A percentile compares a stretch with the other conserved stretches of the same genome.
Evolutionary conservation across 2,329 filamentous ascomycete species (phyloP).

Genomic region (Fonsecaea erecta): DNA sequence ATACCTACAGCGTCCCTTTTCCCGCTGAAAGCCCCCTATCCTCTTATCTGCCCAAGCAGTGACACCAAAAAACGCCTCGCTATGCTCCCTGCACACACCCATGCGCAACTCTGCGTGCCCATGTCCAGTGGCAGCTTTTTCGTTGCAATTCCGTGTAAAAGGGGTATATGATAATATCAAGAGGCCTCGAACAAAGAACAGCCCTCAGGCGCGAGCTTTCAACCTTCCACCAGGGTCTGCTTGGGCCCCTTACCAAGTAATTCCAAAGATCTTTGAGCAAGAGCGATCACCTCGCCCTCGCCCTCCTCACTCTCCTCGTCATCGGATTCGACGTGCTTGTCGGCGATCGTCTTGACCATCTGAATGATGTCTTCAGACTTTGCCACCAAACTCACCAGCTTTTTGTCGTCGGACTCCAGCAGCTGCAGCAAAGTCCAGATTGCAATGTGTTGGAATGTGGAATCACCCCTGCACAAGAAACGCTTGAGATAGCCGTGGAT

Average conservation of each 20-base stretch:
- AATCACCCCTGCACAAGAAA: conserved; percentile 90
- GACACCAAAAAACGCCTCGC: conserved; percentile 28
- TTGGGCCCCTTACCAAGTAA: conserved; percentile 79
- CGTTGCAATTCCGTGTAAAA: conserved; percentile 25
- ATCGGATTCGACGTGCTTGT: conserved; percentile 84
- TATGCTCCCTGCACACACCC: conserved; percentile 26
- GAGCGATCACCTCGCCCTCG: conserved; percentile 87
- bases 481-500: conserved; percentile 94
- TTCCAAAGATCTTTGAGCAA: conserved; percentile 88
- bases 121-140: conserved; percentile 19
- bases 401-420: conserved; percentile 91
- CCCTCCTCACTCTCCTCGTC: conserved; percentile 87
- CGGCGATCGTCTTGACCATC: conserved; percentile 89
- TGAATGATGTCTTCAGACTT: conserved; percentile 89
- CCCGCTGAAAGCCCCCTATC: not conserved
- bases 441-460: conserved; percentile 98
- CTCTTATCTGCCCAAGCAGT: not conserved
- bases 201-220: conserved; percentile 24
- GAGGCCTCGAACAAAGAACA: conserved; percentile 14
- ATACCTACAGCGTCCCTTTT: not conserved
- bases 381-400: conserved; percentile 83
- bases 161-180: conserved; percentile 32
- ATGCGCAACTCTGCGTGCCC: conserved; percentile 22
- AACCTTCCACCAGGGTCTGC: conserved; percentile 78
- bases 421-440: conserved; percentile 97